Conservation (phyloP, 2,329 filamentous ascomycete species). For the Macrophomina tecta region DNA sequence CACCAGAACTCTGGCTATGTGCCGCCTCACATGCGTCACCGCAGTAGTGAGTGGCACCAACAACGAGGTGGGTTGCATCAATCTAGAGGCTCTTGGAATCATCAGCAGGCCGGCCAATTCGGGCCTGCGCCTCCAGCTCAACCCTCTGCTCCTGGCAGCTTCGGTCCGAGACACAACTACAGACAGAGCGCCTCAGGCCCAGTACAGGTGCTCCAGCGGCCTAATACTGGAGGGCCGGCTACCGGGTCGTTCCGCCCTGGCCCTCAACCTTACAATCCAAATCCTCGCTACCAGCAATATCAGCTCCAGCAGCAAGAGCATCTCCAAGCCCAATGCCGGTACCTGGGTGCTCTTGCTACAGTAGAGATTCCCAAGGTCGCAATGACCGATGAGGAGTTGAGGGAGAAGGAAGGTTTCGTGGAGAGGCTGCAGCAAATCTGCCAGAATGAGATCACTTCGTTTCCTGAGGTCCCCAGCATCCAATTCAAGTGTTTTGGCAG, state of each 20-base stretch:
- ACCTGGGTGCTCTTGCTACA: constrained; percentile 51
- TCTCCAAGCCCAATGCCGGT: constrained; percentile 45
- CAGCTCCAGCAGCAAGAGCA: constrained; percentile 25
- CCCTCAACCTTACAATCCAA: constrained; percentile 16
- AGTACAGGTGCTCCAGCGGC: constrained; percentile 3
- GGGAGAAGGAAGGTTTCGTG: constrained; percentile 75
- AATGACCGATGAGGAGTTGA: constrained; percentile 68
- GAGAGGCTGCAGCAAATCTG: constrained; percentile 68
- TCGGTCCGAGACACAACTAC: not conserved
- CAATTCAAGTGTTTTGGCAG: constrained; percentile 81
- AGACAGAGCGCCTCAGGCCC: not conserved
- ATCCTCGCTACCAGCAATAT: constrained; percentile 13
- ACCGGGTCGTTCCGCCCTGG: constrained; percentile 5
- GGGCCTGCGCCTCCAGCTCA: not conserved
- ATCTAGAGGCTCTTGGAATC: constrained; percentile 4
- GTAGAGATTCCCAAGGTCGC: constrained; percentile 64
- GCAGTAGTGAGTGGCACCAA: constrained; percentile 8
- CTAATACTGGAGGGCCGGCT: not conserved
- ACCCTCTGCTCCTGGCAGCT: not conserved
- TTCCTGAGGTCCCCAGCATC: constrained; percentile 55
- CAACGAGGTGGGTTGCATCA: constrained; percentile 15
- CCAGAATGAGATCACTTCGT: constrained; percentile 55
- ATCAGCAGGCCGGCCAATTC: not conserved
- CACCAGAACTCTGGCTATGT: constrained; percentile 18
- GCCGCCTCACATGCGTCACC: constrained; percentile 20